phyloP scores from a whole-genome alignment of 805 yeast genomes.

The Starmera quercuum region DNA sequence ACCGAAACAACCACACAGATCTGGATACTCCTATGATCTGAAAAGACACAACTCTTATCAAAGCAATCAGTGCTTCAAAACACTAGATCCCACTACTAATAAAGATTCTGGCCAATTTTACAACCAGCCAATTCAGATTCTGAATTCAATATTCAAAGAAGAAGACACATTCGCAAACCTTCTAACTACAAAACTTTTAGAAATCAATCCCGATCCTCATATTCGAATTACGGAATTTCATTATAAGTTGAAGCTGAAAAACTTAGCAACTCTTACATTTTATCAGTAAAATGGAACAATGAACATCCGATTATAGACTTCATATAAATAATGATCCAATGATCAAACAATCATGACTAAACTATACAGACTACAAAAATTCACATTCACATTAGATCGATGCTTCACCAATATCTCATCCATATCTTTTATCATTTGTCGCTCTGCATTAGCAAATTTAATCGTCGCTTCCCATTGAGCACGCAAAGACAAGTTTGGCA shows the following conservation, averaged over 20 bases:
- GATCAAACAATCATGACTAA: no score
- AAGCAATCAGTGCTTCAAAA: not conserved
- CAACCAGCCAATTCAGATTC: not conserved
- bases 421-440: no score
- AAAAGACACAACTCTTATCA: slow-evolving; percentile 11
- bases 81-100: not conserved
- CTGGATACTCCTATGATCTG: slow-evolving; percentile 1
- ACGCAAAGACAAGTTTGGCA: no score
- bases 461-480: no score
- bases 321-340: no score
- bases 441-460: no score
- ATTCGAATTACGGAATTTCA: slow-evolving; percentile 10
- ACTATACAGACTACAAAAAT: no score
- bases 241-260: slow-evolving; percentile 9
- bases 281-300: not conserved
- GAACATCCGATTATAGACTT: no score
- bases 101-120: not conserved
- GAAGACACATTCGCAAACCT: not conserved
- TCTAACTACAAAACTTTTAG: slow-evolving; percentile 2
- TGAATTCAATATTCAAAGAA: not conserved
- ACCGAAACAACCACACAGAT: not conserved
- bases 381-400: no score
- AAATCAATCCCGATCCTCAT: slow-evolving; percentile 6
- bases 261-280: slow-evolving; percentile 4
- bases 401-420: no score